Base-by-base conservation (phyloP, 169 alveolate species). In the Babesia divergens region DNA sequence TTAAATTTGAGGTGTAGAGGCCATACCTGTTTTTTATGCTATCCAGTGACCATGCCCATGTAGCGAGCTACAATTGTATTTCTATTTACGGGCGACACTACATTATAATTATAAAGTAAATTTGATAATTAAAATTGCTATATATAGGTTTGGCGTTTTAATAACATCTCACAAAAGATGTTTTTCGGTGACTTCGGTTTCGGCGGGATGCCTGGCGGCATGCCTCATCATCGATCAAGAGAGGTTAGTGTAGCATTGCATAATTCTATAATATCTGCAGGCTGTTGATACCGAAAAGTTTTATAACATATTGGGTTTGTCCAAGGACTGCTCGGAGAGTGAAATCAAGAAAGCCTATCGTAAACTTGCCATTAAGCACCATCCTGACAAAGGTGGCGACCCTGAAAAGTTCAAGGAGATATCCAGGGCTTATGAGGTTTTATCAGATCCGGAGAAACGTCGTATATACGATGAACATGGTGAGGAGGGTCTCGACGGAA, bases 361-460 rank as follows among this genome's bases (percentile, higher is more conserved):
- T 44, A 95, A 94, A 81, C 89, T 94, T 28, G 99, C 98, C 13
- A 90, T 94, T 20, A 95, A 91, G 74, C 97, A 93, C 87, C 99
- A 97, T 83, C 99, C 99, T 20, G 99, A 96, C 87, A 97, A 97
- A 89, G 99, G 99, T 20, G 99, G 99, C 38, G 99, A 95, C 85
- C 98, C 97, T 8, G 98, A 95, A 82, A 93, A 90, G 88, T 97
- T 96, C 91, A 92, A 94, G 75, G 99, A 96, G 77, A 84, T 98
- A 49, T 89, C 98, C 40, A 90, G 96, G 58, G 99, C 99, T 35
- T 95, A 97, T 72, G 99, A 98, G 84, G 94, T 95, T 26, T 87
- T 98, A 52, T 82, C 97, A 20, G 99, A 98, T 71, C 98, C 98
- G 24, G 98, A 96, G 82, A 97, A 97, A 84, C 90, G 98, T 62